Conservation (phyloP, 345 rosid genomes). For the Corchorus capsularis region DNA sequence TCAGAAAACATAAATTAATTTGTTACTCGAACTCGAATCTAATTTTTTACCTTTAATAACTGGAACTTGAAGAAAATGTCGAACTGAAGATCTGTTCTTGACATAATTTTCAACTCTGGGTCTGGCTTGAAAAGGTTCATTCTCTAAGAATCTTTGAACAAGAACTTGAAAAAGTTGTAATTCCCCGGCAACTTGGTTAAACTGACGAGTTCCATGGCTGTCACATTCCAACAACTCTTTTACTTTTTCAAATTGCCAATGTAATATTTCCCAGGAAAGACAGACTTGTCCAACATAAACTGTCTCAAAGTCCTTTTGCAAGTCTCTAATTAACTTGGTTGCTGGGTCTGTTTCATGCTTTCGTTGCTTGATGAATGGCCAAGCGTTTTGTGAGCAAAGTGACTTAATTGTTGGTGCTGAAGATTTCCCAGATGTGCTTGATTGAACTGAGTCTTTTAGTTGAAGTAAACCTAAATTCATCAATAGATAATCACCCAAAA, state of each 20-base stretch:
- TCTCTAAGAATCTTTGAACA: conserved; percentile 71
- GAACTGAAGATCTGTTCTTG: conserved; percentile 53
- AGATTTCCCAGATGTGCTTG: conserved; percentile 22
- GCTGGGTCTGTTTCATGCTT: conserved; percentile 34
- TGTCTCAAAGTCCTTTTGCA: conserved; percentile 60
- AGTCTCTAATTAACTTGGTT: conserved; percentile 44
- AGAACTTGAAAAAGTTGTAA: conserved; percentile 86
- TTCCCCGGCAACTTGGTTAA: conserved; percentile 71
- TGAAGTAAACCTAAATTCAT: conserved; percentile 53
- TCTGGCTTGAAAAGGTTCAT: conserved; percentile 69
- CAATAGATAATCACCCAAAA: not conserved
- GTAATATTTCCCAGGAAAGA: conserved; percentile 89
- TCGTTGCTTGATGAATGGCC: conserved; percentile 52
- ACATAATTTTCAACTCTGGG: conserved; percentile 64
- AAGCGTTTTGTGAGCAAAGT: conserved; percentile 35
- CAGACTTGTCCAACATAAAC: conserved; percentile 85
- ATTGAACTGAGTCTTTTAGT: conserved; percentile 42
- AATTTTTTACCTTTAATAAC: conserved; percentile 61
- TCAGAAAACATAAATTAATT: not conserved
- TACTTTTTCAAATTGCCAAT: conserved; percentile 67
- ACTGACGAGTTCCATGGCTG: conserved; percentile 37
- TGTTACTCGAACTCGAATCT: no score
- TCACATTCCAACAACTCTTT: conserved; percentile 48
- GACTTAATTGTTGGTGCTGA: conserved; percentile 30
- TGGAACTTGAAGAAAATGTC: conserved; percentile 74